Evolutionary conservation across 108 stramenopile genomes (phyloP).

Genomic region (Fragilariopsis cylindrus): DNA sequence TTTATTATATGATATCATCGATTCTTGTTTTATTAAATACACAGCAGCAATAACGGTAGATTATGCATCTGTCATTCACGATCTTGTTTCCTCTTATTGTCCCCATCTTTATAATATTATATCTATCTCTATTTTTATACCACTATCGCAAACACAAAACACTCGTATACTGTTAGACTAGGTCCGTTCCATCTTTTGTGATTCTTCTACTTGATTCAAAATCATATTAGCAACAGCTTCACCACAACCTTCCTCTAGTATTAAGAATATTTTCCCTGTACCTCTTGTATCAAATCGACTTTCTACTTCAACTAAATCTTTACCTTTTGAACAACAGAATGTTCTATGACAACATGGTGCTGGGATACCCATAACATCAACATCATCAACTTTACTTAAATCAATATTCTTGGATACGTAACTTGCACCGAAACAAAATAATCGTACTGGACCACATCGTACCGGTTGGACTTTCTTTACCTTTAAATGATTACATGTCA

Average conservation of each 20-base stretch:
- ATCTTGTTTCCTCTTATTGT: too few species aligned
- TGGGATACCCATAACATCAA: constrained; percentile 48
- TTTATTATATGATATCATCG: too few species aligned
- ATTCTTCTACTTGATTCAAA: constrained; percentile 55
- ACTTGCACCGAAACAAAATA: constrained; percentile 39
- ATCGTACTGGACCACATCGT: constrained; percentile 42
- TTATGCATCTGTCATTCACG: too few species aligned
- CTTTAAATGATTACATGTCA: constrained; percentile 41
- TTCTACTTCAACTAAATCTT: constrained; percentile 34
- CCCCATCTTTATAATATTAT: too few species aligned
- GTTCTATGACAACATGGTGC: constrained; percentile 44
- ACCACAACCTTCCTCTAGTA: constrained; percentile 40
- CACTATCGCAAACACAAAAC: too few species aligned
- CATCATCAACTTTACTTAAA: constrained; percentile 48
- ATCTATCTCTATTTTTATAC: too few species aligned
- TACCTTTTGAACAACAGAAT: constrained; percentile 36
- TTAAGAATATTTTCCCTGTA: constrained; percentile 22
- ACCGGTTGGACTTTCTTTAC: constrained; percentile 44
- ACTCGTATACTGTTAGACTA: neutral
- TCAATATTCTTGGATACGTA: constrained; percentile 51
- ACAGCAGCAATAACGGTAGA: too few species aligned
- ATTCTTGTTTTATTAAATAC: too few species aligned
- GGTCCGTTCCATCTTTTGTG: constrained; percentile 51
- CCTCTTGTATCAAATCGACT: constrained; percentile 20
- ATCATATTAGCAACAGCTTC: constrained; percentile 42